phyloP scores from a whole-genome alignment of 371 early-diverging fungal genomes.

The Mortierella sp. region DNA sequence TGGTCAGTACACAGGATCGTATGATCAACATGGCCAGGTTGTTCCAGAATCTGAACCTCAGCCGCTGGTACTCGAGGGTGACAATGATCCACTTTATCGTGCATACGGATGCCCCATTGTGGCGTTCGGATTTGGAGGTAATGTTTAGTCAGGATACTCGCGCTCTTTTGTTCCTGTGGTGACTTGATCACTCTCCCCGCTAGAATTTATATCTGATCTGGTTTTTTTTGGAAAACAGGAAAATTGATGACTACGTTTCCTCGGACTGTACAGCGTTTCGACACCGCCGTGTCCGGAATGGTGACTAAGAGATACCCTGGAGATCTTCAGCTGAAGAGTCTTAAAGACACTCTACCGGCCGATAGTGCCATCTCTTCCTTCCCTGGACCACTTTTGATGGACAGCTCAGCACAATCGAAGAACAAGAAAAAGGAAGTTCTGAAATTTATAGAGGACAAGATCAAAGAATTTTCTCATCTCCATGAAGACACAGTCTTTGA shows the following conservation, averaged over 20 bases:
- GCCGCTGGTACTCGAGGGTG: conserved; percentile 39
- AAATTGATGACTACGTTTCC: conserved; percentile 82
- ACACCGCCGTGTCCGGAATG: conserved; percentile 50
- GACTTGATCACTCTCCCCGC: background rate
- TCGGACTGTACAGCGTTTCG: conserved; percentile 73
- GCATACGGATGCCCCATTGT: conserved; percentile 77
- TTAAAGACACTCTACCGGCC: conserved; percentile 54
- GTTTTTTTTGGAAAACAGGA: conserved; percentile 15
- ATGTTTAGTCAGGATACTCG: background rate
- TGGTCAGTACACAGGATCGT: conserved; percentile 29
- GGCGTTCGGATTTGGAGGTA: conserved; percentile 90
- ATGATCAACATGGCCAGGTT: conserved; percentile 25
- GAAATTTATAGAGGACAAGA: conserved; percentile 62
- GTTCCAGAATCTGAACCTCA: conserved; percentile 28
- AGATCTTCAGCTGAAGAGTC: conserved; percentile 59
- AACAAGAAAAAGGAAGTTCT: conserved; percentile 76
- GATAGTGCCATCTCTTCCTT: conserved; percentile 50
- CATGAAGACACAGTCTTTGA: conserved; percentile 27
- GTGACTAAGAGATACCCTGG: conserved; percentile 69
- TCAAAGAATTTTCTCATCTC: conserved; percentile 54
- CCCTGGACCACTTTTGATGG: conserved; percentile 71
- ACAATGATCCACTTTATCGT: conserved; percentile 77
- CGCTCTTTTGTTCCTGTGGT: no score
- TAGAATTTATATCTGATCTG: background rate
- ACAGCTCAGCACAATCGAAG: conserved; percentile 60